A percentile compares a stretch with the other conserved stretches of the same genome.
Conservation (phyloP, 129 eudicot genomes). For the Smallanthus sonchifolius region DNA sequence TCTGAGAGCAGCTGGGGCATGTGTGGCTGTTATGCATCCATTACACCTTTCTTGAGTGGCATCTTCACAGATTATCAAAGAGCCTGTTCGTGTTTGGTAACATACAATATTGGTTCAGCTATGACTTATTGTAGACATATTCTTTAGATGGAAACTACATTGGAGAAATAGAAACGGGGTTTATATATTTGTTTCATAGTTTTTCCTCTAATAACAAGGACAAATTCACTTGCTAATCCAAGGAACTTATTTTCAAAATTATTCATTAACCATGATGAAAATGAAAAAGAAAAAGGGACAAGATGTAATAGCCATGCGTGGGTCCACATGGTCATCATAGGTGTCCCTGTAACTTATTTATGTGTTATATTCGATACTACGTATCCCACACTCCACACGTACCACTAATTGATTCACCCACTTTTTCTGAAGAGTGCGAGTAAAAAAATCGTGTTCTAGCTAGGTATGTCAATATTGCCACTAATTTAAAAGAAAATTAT, state of each 20-base stretch:
- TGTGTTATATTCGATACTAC: neutral
- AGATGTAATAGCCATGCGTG: neutral
- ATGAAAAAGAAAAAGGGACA: neutral
- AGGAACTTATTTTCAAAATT: neutral
- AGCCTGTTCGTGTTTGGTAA: slow-evolving; percentile 35
- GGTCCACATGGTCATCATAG: too few relatives aligned
- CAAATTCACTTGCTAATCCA: neutral
- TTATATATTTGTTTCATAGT: neutral
- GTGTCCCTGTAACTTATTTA: neutral
- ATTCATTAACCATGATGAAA: neutral
- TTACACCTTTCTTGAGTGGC: slow-evolving; percentile 51
- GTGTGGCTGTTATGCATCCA: slow-evolving; percentile 63
- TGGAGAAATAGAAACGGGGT: neutral
- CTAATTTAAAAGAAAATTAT: neutral
- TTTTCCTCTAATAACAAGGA: neutral
- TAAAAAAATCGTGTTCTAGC: too few relatives aligned
- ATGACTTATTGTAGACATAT: neutral
- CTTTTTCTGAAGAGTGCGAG: too few relatives aligned
- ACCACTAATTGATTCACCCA: too few relatives aligned
- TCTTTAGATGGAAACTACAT: neutral
- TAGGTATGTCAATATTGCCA: neutral
- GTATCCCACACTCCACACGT: too few relatives aligned
- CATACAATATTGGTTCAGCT: neutral
- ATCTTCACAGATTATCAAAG: slow-evolving; percentile 37
- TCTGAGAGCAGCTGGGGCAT: slow-evolving; percentile 63